phyloP scores from a whole-genome alignment of 192 early-diverging fungal genomes.

The Piromyces finnis region DNA sequence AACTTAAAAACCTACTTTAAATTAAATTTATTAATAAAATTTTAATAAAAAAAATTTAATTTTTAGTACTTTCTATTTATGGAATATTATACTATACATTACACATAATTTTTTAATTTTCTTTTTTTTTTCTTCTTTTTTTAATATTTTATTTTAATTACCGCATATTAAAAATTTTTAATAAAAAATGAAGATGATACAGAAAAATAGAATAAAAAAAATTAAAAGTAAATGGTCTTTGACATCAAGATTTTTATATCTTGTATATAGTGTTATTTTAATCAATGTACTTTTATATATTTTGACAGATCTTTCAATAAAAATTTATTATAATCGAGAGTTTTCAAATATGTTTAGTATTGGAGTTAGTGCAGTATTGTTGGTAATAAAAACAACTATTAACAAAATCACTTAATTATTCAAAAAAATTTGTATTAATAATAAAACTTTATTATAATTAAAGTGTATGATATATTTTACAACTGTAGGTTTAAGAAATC shows the following conservation, averaged over 20 bases:
- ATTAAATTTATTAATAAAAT: no score
- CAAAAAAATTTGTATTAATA: no score
- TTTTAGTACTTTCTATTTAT: no score
- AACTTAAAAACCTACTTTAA: no score
- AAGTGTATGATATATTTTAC: neutral
- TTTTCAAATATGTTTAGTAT: neutral
- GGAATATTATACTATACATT: no score
- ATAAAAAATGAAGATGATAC: neutral
- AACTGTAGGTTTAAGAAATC: neutral
- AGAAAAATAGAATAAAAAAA: neutral
- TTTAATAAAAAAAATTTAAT: no score
- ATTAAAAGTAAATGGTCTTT: neutral
- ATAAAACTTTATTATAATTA: neutral
- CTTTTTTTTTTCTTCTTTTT: no score
- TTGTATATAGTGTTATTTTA: neutral
- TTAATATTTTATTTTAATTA: no score
- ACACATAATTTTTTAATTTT: no score
- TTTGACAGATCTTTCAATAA: neutral
- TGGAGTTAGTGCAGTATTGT: neutral
- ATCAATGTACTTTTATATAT: neutral
- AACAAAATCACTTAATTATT: no score
- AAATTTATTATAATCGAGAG: neutral
- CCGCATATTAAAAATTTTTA: no score
- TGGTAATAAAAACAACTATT: neutral
- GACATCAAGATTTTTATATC: neutral